Conservation (phyloP, 1,284 basidiomycete genomes). For the Spongispora temasekensis region DNA sequence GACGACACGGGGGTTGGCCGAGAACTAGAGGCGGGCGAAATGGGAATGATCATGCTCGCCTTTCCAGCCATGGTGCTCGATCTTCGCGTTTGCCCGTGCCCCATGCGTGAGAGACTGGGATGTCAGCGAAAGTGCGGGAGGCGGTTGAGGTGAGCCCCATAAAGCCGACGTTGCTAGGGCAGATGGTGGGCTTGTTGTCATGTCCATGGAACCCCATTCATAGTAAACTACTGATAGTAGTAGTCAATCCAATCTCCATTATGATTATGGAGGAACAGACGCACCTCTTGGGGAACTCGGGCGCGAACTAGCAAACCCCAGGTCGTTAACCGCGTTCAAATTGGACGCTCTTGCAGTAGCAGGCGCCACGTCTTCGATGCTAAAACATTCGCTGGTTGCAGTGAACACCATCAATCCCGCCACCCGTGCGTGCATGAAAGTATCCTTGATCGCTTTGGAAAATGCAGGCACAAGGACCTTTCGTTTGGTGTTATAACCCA, state of each 20-base stretch:
- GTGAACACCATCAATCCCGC: conserved; percentile 96
- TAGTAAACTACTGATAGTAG: conserved; percentile 6
- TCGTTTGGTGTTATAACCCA: conserved; percentile 87
- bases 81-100: conserved; percentile 11
- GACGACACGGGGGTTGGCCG: conserved; percentile 29
- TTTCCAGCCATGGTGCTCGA: neutral
- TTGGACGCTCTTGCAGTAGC: conserved; percentile 31
- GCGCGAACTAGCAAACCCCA: conserved; percentile 23
- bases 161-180: conserved; percentile 5
- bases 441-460: conserved; percentile 85
- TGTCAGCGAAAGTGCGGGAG: conserved; percentile 18
- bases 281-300: conserved; percentile 19
- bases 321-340: conserved; percentile 20
- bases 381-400: conserved; percentile 92
- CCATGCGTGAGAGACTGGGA: conserved; percentile 19
- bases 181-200: conserved; percentile 3
- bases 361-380: conserved; percentile 82
- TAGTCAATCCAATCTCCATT: too few relatives aligned
- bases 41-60: neutral
- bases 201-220: conserved; percentile 28
- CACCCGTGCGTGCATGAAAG: conserved; percentile 91
- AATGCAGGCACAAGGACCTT: conserved; percentile 98
- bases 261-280: neutral
- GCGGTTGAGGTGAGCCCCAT: conserved; percentile 22
- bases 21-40: conserved; percentile 24